Conservation (phyloP, 2,329 filamentous ascomycete genomes). For the Graphilbum fragrans region DNA sequence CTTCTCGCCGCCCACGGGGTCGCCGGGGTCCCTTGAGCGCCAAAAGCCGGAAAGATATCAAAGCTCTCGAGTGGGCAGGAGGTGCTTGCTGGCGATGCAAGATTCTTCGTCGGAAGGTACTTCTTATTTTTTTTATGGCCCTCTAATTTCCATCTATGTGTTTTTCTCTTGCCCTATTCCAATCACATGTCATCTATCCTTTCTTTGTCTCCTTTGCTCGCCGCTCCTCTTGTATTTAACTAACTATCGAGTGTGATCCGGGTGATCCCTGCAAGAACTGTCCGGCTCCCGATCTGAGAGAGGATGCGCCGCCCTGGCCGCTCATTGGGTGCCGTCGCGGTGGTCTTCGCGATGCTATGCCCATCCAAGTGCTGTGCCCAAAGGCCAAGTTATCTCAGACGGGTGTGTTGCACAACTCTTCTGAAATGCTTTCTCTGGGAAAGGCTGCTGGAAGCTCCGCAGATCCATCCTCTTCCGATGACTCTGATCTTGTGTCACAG, state of each 20-base stretch:
- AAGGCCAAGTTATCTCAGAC: too few species aligned
- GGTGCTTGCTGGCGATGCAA: slow-evolving; percentile 20
- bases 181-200: too few species aligned
- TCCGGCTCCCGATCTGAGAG: slow-evolving; percentile 16
- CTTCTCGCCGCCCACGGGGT: slow-evolving; percentile 14
- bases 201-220: too few species aligned
- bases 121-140: too few species aligned
- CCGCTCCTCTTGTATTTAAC: too few species aligned
- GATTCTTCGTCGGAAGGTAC: slow-evolving; percentile 14
- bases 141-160: too few species aligned
- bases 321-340: slow-evolving; percentile 18
- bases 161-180: too few species aligned
- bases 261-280: slow-evolving; percentile 17
- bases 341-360: slow-evolving; percentile 15
- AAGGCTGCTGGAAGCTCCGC: too few species aligned
- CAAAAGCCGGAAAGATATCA: slow-evolving; percentile 17
- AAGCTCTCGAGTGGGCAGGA: slow-evolving; percentile 15
- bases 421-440: too few species aligned
- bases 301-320: slow-evolving; percentile 19
- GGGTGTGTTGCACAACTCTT: too few species aligned
- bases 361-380: slow-evolving; percentile 14
- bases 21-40: slow-evolving; percentile 16
- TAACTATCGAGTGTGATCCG: slow-evolving; percentile 14
- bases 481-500: slow-evolving; percentile 10
- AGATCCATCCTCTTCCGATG: too few species aligned